Base-by-base conservation (phyloP, 495 filamentous ascomycete species). In the Podospora didyma region DNA sequence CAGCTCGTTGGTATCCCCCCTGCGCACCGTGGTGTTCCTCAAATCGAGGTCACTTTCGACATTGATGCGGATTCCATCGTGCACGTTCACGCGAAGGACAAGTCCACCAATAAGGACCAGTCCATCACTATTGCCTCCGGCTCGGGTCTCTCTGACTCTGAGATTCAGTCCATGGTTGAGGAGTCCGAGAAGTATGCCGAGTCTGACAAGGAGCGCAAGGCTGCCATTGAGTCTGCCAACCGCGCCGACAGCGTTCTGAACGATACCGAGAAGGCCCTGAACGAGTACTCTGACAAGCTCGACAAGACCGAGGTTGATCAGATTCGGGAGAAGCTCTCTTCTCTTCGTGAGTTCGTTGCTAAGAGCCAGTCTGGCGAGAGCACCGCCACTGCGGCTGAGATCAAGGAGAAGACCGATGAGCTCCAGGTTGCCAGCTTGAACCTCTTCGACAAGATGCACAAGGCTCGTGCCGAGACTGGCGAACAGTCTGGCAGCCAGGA, bases 401-500 rank as follows among this genome's bases (percentile, higher is more conserved):
- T 98, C 69, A 98, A 97, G 86, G 86, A 89, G 79, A 96, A 97
- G 89, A 93, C 87, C 59, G 95, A 97, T 60, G 94, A 97, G 75
- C 86, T 98, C 64, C 95, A 97, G 78, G 89, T 86, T 68, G 90
- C 94, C 57, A 92, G 89, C 77, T 82, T 98, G 78, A 96, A 87
- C 73, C 85, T 97, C 62, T 98, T 98, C 75, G 94, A 97, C 81
- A 96, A 98, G 88, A 96, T 98, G 90, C 94, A 98, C 86, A 95
- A 95, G 82, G 91, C 95, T 49, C 84, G 90, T 61, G 65, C 73
- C 61, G 90, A 92, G 80, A 66, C 73, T 7, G 63, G 73, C 55
- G 81, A 89, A 73, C 46, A 52, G 35, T 34, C 20, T 12, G 16
- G 35, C 53, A 34, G 37, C 47, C 53, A 55, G n/a, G 58, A 60